Conservation (phyloP, 495 filamentous ascomycete species). For the Hyaloscypha hepaticicola region DNA sequence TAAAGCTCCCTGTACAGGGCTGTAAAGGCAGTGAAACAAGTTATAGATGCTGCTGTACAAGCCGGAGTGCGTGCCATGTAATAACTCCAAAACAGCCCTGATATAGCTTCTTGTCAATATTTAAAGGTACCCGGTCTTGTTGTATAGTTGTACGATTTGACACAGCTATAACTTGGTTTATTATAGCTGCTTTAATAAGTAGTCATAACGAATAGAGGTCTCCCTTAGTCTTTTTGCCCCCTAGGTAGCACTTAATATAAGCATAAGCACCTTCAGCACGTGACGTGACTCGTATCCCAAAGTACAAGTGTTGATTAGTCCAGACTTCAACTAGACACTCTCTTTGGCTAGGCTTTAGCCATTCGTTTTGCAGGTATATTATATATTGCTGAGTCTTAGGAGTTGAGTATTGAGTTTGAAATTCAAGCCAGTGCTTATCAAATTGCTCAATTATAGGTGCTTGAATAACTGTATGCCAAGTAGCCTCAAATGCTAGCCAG, state of each 20-base stretch:
- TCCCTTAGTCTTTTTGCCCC: constrained; percentile 1
- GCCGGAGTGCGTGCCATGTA: background rate
- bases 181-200: constrained; percentile 2
- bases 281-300: background rate
- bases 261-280: background rate
- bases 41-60: background rate
- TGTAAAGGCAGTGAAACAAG: background rate
- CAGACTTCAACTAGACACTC: background rate
- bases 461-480: background rate
- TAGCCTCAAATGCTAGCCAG: background rate
- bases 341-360: background rate
- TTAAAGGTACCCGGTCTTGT: background rate
- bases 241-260: background rate
- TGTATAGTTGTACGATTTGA: constrained; percentile 1
- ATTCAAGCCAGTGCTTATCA: background rate
- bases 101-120: constrained; percentile 4
- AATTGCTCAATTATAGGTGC: background rate
- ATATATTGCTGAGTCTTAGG: background rate
- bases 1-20: constrained; percentile 1
- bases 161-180: background rate
- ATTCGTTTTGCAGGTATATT: background rate
- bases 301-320: background rate
- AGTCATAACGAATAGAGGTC: constrained; percentile 2
- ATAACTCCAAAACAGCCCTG: background rate
- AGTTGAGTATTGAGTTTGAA: background rate